phyloP scores from a whole-genome alignment of 805 yeast genomes.

The Hanseniaspora lindneri region DNA sequence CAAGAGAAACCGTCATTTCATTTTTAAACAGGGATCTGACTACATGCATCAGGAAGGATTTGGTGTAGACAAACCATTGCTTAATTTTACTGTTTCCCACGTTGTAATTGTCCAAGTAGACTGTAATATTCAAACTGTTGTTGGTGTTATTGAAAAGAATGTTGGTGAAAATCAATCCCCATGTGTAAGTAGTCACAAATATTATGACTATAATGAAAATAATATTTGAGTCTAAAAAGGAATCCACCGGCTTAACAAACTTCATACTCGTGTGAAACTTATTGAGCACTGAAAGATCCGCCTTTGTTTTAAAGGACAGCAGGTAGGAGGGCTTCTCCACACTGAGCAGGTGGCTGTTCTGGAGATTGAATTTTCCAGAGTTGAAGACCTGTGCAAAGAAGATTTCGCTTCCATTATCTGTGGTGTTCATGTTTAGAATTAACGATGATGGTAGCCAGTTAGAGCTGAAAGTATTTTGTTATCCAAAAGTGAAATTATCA shows the following conservation, averaged over 20 bases:
- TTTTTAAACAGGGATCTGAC: not conserved
- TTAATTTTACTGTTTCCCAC: not conserved
- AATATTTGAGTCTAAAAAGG: not conserved
- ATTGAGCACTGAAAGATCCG: not conserved
- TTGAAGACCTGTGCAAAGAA: slow-evolving; percentile 2
- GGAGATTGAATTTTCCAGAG: not conserved
- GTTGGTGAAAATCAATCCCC: not conserved
- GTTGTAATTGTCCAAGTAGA: not conserved
- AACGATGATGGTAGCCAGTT: too few species aligned
- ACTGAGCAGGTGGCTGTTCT: not conserved
- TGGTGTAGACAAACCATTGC: not conserved
- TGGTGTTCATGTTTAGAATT: too few species aligned
- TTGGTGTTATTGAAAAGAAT: not conserved
- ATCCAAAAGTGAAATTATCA: too few species aligned
- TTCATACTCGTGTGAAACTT: not conserved
- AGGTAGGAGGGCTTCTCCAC: not conserved
- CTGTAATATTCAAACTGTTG: not conserved
- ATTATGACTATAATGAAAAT: not conserved
- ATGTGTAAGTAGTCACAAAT: not conserved
- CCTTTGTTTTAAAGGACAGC: not conserved
- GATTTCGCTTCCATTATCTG: too few species aligned
- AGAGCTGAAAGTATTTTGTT: too few species aligned
- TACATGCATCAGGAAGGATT: not conserved
- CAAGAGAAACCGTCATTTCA: not conserved
- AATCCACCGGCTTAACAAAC: not conserved